Base-by-base conservation (phyloP, 2,329 filamentous ascomycete genomes). In the Meredithiella fracta region DNA sequence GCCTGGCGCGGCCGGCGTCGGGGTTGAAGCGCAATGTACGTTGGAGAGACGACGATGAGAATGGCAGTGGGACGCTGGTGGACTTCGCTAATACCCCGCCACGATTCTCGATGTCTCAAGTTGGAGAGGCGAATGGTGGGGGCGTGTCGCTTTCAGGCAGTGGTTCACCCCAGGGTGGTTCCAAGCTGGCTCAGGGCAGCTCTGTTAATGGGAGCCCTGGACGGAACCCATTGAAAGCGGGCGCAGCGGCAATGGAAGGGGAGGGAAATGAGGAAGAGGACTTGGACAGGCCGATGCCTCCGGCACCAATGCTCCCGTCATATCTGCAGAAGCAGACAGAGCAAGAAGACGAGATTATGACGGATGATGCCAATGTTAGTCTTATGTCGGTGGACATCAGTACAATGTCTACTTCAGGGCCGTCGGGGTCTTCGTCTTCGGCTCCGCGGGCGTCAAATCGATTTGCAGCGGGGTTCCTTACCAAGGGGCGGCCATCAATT, bases 21-120 rank as follows among this genome's bases (percentile, higher is more conserved):
- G 78, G 82, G 1, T 66, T 71, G 56, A 88, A 88, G 68, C 79
- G 90, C 59, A 83, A 77, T 49, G 91, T 98, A 4, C 80, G 91
- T 61, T 98, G 92, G 92, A 82, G 87, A 58, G 89, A 94, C 63
- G 92, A 97, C 63, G 92, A 97, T 63, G 87, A 79, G 64, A 72
- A 83, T 1, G 85, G 94, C 64, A 81, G 91, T 53, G 90, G 89
- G 23, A 82, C 83, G 0, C 72, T 97, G 56, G 89, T 86, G 9
- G 92, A 97, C 65, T 96, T 91, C 65, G 86, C 91, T 64, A 87
- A 88, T 69, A 96, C 91, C 2, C 91, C 92, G 49, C 56, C 56
- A 2, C 52, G 56, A 20, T 58, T 58, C 40, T 58, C 56, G n/a
- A 55, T 55, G 53, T 58, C 56, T 14, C 56, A n/a, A n/a, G n/a